Evolutionary conservation across 2,329 filamentous ascomycete species (phyloP).

Genomic region (Alternaria metachromatica): DNA sequence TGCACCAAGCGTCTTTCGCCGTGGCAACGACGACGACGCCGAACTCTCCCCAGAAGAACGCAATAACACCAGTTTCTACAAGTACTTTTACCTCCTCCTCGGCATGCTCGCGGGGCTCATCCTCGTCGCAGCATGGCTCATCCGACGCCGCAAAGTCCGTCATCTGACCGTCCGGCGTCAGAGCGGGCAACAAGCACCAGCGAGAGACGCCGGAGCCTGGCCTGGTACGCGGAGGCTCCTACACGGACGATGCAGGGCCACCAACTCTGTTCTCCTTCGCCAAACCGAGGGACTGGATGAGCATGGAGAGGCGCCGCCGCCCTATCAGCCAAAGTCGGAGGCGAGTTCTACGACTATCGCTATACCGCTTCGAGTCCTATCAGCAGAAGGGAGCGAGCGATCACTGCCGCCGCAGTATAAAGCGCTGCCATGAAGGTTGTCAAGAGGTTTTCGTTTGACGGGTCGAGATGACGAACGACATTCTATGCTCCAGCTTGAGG

Average conservation of each 20-base stretch:
- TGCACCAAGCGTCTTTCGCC: neutral
- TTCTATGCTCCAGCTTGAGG: neutral
- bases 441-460: neutral
- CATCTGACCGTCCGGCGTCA: slow-evolving; percentile 35
- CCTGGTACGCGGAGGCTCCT: slow-evolving; percentile 39
- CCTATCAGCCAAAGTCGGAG: slow-evolving; percentile 57
- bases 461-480: neutral
- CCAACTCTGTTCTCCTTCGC: slow-evolving; percentile 23
- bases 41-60: neutral
- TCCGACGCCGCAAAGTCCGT: slow-evolving; percentile 53
- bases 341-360: slow-evolving; percentile 23
- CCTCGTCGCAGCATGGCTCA: slow-evolving; percentile 51
- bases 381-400: slow-evolving; percentile 43
- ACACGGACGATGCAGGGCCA: slow-evolving; percentile 30
- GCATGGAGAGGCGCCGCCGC: slow-evolving; percentile 69
- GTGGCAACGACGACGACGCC: neutral
- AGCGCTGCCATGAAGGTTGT: neutral
- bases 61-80: slow-evolving; percentile 36
- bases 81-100: slow-evolving; percentile 65
- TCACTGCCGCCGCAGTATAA: slow-evolving; percentile 50
- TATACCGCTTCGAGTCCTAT: slow-evolving; percentile 50
- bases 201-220: slow-evolving; percentile 47
- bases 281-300: slow-evolving; percentile 67
- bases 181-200: slow-evolving; percentile 44
- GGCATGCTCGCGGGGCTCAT: slow-evolving; percentile 58